Evolutionary conservation across 2,329 filamentous ascomycete species (phyloP).

Genomic region (Dactylonectria estremocensis): DNA sequence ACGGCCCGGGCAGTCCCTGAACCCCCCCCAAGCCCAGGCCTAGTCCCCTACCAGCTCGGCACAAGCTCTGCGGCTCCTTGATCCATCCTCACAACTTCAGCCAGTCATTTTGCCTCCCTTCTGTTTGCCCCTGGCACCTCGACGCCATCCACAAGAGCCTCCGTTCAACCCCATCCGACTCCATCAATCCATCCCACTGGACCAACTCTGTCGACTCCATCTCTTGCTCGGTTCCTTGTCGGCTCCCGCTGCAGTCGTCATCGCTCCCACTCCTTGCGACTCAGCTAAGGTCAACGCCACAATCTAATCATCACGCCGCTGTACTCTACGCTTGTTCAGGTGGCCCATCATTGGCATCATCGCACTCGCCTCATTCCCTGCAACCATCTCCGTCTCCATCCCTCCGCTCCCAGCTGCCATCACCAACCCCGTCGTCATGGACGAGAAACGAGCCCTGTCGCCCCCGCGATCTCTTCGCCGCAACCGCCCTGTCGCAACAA

Average conservation of each 20-base stretch:
- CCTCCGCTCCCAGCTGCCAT: background rate
- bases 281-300: background rate
- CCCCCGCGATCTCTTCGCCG: conserved; percentile 44
- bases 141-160: conserved; percentile 1
- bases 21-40: background rate
- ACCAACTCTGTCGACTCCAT: too few species aligned
- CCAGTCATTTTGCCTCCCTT: background rate
- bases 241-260: background rate
- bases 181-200: background rate
- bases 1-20: conserved; percentile 5
- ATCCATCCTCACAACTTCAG: background rate
- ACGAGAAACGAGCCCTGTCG: conserved; percentile 52
- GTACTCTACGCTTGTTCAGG: background rate
- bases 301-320: background rate
- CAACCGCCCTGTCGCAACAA: conserved; percentile 40
- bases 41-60: background rate
- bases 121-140: background rate
- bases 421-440: conserved; percentile 46
- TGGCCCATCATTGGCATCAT: background rate
- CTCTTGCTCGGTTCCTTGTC: background rate
- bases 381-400: background rate
- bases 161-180: background rate
- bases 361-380: background rate
- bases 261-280: conserved; percentile 8
- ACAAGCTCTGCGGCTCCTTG: background rate